phyloP scores from a whole-genome alignment of 179 eudicot species.

The Silene vulgaris region DNA sequence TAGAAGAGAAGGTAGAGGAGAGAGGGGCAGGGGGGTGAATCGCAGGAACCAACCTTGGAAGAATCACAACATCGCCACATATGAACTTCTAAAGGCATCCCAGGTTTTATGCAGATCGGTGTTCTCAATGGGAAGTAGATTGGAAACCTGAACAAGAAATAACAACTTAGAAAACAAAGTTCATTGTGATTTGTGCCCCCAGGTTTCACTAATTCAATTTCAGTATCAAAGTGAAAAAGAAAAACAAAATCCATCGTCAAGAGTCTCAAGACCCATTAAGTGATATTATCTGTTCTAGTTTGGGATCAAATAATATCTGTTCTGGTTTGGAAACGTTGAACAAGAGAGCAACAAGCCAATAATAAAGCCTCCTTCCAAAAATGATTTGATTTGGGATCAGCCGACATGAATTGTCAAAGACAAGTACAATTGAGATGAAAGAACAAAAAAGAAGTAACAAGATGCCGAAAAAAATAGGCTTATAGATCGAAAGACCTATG shows the following conservation, averaged over 20 bases:
- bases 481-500: background rate
- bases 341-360: no score
- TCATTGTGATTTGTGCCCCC: no score
- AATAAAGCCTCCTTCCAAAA: no score
- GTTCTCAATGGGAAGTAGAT: conserved; percentile 79
- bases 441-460: background rate
- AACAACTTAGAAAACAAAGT: background rate
- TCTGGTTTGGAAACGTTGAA: no score
- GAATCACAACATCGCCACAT: conserved; percentile 89
- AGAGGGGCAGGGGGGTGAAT: background rate
- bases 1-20: background rate
- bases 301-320: no score
- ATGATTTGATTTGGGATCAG: background rate
- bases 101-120: conserved; percentile 58
- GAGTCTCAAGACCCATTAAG: background rate
- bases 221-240: background rate
- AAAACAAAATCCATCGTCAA: no score
- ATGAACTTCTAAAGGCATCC: conserved; percentile 62
- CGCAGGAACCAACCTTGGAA: conserved; percentile 48
- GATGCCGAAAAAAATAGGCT: background rate
- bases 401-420: background rate
- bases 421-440: background rate
- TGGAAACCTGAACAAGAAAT: conserved; percentile 66
- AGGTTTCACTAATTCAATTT: background rate
- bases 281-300: no score